phyloP scores from a whole-genome alignment of 169 alveolate genomes.

The Eimeria maxima region DNA sequence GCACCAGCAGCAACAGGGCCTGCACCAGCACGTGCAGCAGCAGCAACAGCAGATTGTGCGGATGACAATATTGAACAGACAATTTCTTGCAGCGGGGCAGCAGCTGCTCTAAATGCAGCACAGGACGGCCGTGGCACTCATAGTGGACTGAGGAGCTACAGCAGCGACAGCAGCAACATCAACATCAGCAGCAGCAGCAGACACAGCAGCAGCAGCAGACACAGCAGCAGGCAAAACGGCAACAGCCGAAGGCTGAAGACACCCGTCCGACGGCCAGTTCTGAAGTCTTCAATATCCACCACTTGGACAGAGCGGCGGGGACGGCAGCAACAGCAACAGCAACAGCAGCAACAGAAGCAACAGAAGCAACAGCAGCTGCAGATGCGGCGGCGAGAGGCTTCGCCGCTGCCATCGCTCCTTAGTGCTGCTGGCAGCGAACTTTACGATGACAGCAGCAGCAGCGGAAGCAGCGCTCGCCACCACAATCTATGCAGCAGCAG shows the following conservation, averaged over 20 bases:
- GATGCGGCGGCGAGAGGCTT: not conserved
- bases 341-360: slow-evolving; percentile 35
- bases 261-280: not conserved
- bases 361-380: slow-evolving; percentile 22
- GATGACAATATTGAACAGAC: not conserved
- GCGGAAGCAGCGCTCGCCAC: not conserved
- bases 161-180: slow-evolving; percentile 6
- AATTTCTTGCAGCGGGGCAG: not conserved
- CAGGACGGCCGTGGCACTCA: not conserved
- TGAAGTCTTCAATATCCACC: not conserved
- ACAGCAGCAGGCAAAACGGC: not conserved
- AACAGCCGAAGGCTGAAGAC: not conserved
- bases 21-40: not conserved
- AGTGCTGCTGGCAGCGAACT: not conserved
- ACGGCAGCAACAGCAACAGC: slow-evolving; percentile 25
- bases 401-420: slow-evolving; percentile 36
- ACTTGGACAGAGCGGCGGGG: not conserved
- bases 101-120: not conserved
- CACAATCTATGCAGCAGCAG: too few relatives aligned
- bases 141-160: not conserved
- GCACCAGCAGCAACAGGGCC: not conserved
- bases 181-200: slow-evolving; percentile 48
- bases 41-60: slow-evolving; percentile 37
- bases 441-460: not conserved
- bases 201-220: slow-evolving; percentile 16